These are phyloP conservation scores for Chlorella sp. DNA, from an alignment of 139 green algal species.

Conservation along the genomic window DNA sequence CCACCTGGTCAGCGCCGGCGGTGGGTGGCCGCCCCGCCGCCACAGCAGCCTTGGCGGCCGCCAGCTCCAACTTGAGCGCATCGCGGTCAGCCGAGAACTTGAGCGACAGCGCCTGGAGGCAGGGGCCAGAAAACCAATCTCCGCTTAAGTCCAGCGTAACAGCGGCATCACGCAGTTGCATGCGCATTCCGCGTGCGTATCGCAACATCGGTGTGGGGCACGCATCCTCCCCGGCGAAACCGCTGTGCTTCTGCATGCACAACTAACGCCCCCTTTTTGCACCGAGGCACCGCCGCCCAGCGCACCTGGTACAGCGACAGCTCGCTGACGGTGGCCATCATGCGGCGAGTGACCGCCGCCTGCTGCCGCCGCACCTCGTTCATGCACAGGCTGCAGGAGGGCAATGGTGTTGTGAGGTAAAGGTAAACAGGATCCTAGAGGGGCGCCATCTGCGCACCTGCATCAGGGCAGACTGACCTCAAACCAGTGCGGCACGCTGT, in stretches of 20 bases:
- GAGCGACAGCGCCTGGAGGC: slow-evolving; percentile 59
- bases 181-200: too few species aligned
- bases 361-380: slow-evolving; percentile 78
- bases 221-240: too few species aligned
- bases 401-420: too few species aligned
- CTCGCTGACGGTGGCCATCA: slow-evolving; percentile 90
- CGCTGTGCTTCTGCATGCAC: too few species aligned
- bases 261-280: background rate
- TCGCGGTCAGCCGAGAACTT: slow-evolving; percentile 73
- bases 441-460: too few species aligned
- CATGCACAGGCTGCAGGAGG: slow-evolving; percentile 23
- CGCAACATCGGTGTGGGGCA: too few species aligned
- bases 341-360: slow-evolving; percentile 69
- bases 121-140: too few species aligned
- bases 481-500: too few species aligned
- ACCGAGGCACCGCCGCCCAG: background rate
- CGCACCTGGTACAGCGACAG: slow-evolving; percentile 83
- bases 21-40: slow-evolving; percentile 72
- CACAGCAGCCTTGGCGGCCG: slow-evolving; percentile 35
- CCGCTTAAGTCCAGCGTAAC: too few species aligned
- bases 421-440: too few species aligned
- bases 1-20: slow-evolving; percentile 43
- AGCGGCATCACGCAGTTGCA: too few species aligned
- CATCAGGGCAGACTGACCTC: too few species aligned
- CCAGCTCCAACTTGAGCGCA: slow-evolving; percentile 56